Base-by-base conservation (phyloP, 2,329 filamentous ascomycete species). In the Ophiostoma quercus region DNA sequence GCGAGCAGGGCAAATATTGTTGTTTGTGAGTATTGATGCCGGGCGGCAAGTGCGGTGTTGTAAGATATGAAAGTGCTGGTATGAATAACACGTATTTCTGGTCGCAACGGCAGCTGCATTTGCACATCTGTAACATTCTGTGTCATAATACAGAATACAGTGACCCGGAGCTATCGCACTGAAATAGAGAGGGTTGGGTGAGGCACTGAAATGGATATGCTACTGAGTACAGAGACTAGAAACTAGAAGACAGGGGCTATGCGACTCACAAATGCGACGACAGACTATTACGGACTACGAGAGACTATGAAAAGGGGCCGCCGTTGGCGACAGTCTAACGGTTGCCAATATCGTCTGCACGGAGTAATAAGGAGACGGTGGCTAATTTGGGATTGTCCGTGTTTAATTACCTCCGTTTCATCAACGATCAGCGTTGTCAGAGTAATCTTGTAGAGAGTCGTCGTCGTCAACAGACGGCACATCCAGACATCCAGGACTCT, bases 261-360 rank as follows among this genome's bases (percentile, higher is more conserved):
- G 8, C 60, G 29, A 34, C 60, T 32, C 22, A 22, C 11, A 32
- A 16, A 32, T 62, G 43, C 43, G 14, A 6, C 16, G 14, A 16
- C 14, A 19, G 29, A 32, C 3, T 32, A 62, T 5, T 19, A 16
- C 43, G 16, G 16, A 47, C 16, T 47, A 47, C 39, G 7, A 47
- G 43, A 47, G 43, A 47, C 43, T 47, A 47, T 19, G 22, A 57
- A 65, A 65, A 65, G 62, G 62, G 62, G 62, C 62, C 60, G 60
- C 60, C 34, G 62, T 65, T 41, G 62, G 32, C 62, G 19, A 22
- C 62, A 39, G 62, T 39, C 62, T 57, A 57, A 57, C 51, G 51
- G 51, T 25, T n/a, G 32, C 29, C 32, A 63, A 32, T 25, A 25
- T 29, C 19, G 6, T 37, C 3, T 16, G 12, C 12, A n/a, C 29